A percentile compares a stretch with the other conserved stretches of the same genome.
Conservation (phyloP, 2,329 filamentous ascomycete genomes). For the Penicillium sp. region DNA sequence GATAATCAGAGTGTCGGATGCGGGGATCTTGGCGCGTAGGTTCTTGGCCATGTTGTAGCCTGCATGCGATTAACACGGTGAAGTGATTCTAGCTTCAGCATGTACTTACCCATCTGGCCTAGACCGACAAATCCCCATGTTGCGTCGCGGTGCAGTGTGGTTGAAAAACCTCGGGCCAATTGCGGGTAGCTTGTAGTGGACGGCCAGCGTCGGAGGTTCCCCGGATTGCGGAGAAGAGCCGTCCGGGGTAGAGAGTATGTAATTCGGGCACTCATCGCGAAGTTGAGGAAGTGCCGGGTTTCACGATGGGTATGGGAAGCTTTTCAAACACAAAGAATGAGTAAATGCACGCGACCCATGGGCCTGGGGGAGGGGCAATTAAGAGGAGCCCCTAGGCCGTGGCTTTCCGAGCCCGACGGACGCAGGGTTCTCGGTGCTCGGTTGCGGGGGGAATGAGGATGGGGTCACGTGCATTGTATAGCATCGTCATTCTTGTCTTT, state of each 20-base stretch:
- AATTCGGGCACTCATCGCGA: constrained; percentile 14
- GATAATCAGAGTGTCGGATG: constrained; percentile 61
- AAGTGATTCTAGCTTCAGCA: neutral
- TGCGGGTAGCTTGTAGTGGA: constrained; percentile 1
- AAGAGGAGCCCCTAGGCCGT: constrained; percentile 9
- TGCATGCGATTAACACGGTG: constrained; percentile 28
- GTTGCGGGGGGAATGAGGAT: constrained; percentile 12
- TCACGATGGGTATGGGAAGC: neutral
- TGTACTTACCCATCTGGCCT: constrained; percentile 57
- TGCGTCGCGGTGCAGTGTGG: constrained; percentile 44
- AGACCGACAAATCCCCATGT: constrained; percentile 61
- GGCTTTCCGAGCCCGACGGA: constrained; percentile 13
- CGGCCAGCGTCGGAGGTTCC: constrained; percentile 16
- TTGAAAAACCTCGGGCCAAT: constrained; percentile 45
- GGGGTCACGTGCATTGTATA: constrained; percentile 14
- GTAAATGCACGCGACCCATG: neutral
- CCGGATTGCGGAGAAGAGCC: constrained; percentile 8
- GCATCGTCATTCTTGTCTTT: neutral
- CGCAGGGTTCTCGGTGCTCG: neutral
- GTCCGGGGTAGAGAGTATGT: constrained; percentile 6
- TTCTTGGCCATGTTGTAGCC: constrained; percentile 73
- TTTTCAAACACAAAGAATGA: neutral
- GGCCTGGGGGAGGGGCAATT: neutral
- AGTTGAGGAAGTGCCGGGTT: neutral
- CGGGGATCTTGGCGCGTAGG: constrained; percentile 63